A percentile compares a stretch with the other conserved stretches of the same genome.
Conservation (phyloP, 202 grass and related monocot genomes). For the Schoenoplectus tabernaemontani region DNA sequence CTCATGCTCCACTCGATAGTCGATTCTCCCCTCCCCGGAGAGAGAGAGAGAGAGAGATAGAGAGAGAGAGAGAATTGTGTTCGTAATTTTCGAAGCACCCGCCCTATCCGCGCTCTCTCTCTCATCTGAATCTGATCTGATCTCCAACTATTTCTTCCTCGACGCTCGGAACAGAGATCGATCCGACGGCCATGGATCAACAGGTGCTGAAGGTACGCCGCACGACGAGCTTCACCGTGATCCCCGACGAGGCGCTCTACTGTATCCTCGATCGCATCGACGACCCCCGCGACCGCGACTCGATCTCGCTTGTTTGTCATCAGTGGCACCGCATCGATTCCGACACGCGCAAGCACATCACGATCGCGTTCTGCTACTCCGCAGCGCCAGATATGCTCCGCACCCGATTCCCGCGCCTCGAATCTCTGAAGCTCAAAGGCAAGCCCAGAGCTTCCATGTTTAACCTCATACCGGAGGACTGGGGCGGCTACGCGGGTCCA, state of each 20-base stretch:
- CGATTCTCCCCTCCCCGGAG: background rate
- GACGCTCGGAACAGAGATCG: background rate
- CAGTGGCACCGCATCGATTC: constrained; percentile 79
- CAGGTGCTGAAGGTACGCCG: constrained; percentile 35
- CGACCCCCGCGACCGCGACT: constrained; percentile 61
- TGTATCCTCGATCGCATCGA: constrained; percentile 62
- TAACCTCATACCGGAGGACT: constrained; percentile 70
- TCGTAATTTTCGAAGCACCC: background rate
- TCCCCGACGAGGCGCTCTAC: constrained; percentile 68
- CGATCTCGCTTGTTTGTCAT: constrained; percentile 59
- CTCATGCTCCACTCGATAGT: background rate
- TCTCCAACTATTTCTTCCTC: background rate
- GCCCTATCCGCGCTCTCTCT: background rate
- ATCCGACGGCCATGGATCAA: constrained; percentile 48
- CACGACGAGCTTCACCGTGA: constrained; percentile 28
- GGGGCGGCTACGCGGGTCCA: constrained; percentile 58
- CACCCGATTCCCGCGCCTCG: constrained; percentile 50
- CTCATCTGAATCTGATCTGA: background rate
- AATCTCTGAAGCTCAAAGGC: constrained; percentile 81
- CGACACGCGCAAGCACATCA: constrained; percentile 72
- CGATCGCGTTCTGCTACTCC: constrained; percentile 81
- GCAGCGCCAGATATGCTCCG: constrained; percentile 50
- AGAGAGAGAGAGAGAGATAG: background rate
- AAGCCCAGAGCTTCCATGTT: constrained; percentile 90
- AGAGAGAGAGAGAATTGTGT: background rate